Conservation (phyloP, 1,284 basidiomycete species). For the Bjerkandera adusta region DNA sequence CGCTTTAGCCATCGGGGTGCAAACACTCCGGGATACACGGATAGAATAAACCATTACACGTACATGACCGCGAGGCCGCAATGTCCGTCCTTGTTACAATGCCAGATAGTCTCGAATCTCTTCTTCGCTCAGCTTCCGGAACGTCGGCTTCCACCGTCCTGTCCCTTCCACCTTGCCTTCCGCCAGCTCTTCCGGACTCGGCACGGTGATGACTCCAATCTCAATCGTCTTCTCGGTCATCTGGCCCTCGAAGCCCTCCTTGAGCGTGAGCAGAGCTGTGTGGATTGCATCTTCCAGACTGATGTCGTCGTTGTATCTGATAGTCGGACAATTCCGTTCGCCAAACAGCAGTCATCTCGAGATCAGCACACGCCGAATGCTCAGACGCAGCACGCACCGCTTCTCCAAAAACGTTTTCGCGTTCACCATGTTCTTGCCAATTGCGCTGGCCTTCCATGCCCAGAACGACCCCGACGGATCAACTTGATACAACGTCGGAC, state of each 20-base stretch:
- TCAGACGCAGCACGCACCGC: constrained; percentile 52
- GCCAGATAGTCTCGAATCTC: constrained; percentile 94
- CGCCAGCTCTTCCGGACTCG: constrained; percentile 74
- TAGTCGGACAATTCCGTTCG: constrained; percentile 8
- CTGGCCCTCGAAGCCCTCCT: constrained; percentile 99
- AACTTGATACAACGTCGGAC: constrained; percentile 95
- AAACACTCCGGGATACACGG: constrained; percentile 11
- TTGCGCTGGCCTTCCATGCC: constrained; percentile 99
- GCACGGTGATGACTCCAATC: constrained; percentile 93
- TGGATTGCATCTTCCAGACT: constrained; percentile 99
- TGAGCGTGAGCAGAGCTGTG: constrained; percentile 96
- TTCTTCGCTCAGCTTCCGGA: constrained; percentile 91
- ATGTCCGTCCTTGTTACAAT: constrained; percentile 43
- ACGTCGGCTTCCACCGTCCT: constrained; percentile 79
- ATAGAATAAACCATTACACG: constrained; percentile 14
- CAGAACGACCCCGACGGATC: constrained; percentile 99
- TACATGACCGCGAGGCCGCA: constrained; percentile 10
- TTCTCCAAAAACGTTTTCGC: constrained; percentile 99
- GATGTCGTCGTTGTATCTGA: constrained; percentile 98
- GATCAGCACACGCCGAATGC: not conserved
- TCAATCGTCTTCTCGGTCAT: constrained; percentile 99
- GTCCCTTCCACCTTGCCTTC: constrained; percentile 72
- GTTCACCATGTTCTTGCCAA: constrained; percentile 99
- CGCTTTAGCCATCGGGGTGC: not conserved
- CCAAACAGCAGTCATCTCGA: constrained; percentile 15